A percentile compares a stretch with the other conserved stretches of the same genome.
phyloP scores from a whole-genome alignment of 768 basidiomycete species.

The Xanthoconium purpureum region DNA sequence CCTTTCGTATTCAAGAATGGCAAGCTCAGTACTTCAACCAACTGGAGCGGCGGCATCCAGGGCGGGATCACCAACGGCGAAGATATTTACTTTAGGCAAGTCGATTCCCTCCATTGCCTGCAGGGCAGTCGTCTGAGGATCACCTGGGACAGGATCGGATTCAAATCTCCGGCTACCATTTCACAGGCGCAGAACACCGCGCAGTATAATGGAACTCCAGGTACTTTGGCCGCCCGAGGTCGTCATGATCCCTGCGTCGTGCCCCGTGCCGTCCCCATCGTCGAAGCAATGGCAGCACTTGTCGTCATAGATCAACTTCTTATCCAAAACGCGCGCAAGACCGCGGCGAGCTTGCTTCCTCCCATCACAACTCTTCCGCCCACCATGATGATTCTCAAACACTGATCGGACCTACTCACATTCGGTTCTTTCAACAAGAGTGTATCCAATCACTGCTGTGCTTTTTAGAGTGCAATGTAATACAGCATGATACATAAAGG shows the following conservation, averaged over 20 bases:
- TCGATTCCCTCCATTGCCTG: neutral
- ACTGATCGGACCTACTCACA: constrained; percentile 8
- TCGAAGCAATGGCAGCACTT: constrained; percentile 95
- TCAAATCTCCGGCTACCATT: constrained; percentile 99
- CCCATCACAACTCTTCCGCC: constrained; percentile 85
- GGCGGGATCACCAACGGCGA: constrained; percentile 98
- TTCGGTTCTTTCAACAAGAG: constrained; percentile 3
- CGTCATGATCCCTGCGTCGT: constrained; percentile 98
- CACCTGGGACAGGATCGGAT: constrained; percentile 68
- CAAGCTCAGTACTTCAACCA: constrained; percentile 77
- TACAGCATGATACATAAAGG: constrained; percentile 7
- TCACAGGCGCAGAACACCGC: constrained; percentile 87
- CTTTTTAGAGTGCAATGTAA: neutral
- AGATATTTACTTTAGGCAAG: constrained; percentile 93
- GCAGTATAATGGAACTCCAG: constrained; percentile 89
- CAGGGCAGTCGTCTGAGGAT: constrained; percentile 7
- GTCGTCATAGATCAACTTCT: constrained; percentile 94
- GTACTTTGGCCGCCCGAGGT: constrained; percentile 85
- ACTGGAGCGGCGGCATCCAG: constrained; percentile 97
- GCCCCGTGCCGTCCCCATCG: constrained; percentile 94
- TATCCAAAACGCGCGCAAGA: constrained; percentile 80
- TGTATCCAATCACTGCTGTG: neutral
- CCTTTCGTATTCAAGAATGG: constrained; percentile 71
- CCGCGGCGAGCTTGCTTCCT: constrained; percentile 76
- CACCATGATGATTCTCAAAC: constrained; percentile 75